Evolutionary conservation across 495 filamentous ascomycete genomes (phyloP), one percentile per base, ranked within the genome.

Genomic region (Elasticomyces elasticus): DNA sequence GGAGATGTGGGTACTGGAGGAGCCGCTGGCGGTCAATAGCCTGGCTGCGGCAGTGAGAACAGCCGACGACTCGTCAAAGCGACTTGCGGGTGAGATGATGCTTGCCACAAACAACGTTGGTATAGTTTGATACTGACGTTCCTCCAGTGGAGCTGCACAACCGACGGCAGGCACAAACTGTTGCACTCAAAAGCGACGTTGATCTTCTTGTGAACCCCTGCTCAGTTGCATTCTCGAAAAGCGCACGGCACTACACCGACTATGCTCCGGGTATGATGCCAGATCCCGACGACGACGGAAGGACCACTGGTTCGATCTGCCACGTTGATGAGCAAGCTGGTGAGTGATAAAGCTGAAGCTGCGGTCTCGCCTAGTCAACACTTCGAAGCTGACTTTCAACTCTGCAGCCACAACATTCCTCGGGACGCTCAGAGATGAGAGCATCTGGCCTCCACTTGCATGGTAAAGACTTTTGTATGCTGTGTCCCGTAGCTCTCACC

Each of bases 141-240:
- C 24, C 12, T 20, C 11, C 15, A 43, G 38, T 28, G 17, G 22
- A 49, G 35, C 45, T 55, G 35, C 23, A 26, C 23, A 41, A 55
- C 10, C 53, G 45, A 7, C 30, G 43, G 13, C 20, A 19, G 4
- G 44, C 24, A 19, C 24, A 26, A 5, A 20, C 33, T 2, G 17
- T 10, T 7, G 40, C 24, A 7, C 19, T 57, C 5, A 49, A 49
- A 41, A 28, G 10, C 19, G 58, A 60, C 19, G 23, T 60, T 22
- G 58, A 60, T 23, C 24, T 51, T 0, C 19, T 60, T 6, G 25
- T 49, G 27, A 48, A 60, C 7, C 28, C 58, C 7, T 60, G 58
- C 52, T 40, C 53, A 5, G 12, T 56, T 19, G 40, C 48, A 7
- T 56, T 60, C 41, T 41, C 52, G 1, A 42, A 52, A 11, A 26